Conservation (phyloP, 352 stramenopile genomes). For the Phytophthora vignae region DNA sequence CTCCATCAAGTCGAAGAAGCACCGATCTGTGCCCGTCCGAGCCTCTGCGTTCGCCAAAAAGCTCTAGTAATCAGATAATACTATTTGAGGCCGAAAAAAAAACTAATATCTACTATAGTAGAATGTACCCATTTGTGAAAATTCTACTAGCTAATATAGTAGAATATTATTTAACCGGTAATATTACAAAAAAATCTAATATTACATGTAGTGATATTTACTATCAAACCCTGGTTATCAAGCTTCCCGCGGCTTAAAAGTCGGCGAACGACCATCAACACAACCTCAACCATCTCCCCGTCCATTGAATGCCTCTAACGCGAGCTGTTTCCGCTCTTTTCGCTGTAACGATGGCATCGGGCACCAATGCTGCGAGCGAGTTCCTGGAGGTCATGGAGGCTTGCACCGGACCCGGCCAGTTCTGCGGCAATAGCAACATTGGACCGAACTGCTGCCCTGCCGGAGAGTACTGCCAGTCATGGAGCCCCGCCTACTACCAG, state of each 20-base stretch:
- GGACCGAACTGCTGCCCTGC: slow-evolving; percentile 2
- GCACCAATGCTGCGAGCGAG: neutral
- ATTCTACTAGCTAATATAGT: too few relatives aligned
- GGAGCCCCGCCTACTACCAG: slow-evolving; percentile 51
- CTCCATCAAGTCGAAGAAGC: too few relatives aligned
- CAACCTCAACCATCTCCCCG: neutral
- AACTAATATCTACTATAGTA: too few relatives aligned
- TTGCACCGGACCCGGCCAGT: neutral
- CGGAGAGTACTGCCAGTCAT: slow-evolving; percentile 53
- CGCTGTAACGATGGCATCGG: neutral
- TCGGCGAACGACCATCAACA: neutral
- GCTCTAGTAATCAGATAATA: too few relatives aligned
- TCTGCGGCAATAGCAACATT: neutral
- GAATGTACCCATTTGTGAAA: too few relatives aligned
- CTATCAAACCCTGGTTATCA: too few relatives aligned
- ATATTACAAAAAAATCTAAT: too few relatives aligned
- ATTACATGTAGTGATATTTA: too few relatives aligned
- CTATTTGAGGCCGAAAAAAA: too few relatives aligned
- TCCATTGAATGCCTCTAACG: neutral
- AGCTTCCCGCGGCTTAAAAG: neutral
- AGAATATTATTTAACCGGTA: too few relatives aligned
- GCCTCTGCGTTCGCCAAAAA: too few relatives aligned
- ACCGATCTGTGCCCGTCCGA: too few relatives aligned
- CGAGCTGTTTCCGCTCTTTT: neutral
- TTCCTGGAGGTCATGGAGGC: neutral